Percentiles rank a stretch among this genome's conserved stretches.
Conservation (phyloP, 371 early-diverging fungal species). For the Dichotomocladium elegans region DNA sequence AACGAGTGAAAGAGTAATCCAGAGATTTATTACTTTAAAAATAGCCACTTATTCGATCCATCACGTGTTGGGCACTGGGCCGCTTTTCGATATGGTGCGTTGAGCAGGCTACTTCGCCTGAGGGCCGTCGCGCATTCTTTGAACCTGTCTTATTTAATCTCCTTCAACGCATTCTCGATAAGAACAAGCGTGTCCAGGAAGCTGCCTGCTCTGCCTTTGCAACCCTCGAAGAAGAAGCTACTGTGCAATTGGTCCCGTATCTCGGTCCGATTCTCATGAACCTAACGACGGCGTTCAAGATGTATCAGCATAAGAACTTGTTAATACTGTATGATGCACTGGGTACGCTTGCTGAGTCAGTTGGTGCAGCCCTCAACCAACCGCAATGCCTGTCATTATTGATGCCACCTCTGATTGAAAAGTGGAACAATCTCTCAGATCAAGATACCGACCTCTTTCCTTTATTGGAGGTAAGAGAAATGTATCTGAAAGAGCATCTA, state of each 20-base stretch:
- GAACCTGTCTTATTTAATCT: slow-evolving; percentile 80
- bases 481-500: not conserved
- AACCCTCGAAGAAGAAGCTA: slow-evolving; percentile 87
- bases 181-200: slow-evolving; percentile 93
- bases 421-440: slow-evolving; percentile 77
- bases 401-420: slow-evolving; percentile 82
- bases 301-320: slow-evolving; percentile 88
- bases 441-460: slow-evolving; percentile 87
- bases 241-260: slow-evolving; percentile 74
- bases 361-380: slow-evolving; percentile 75
- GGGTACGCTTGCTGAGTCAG: slow-evolving; percentile 90
- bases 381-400: slow-evolving; percentile 69
- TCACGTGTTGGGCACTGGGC: slow-evolving; percentile 95
- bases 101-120: slow-evolving; percentile 39
- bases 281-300: slow-evolving; percentile 71
- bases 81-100: slow-evolving; percentile 89
- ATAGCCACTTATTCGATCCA: slow-evolving; percentile 85
- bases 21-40: not conserved
- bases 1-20: not conserved
- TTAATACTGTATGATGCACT: slow-evolving; percentile 90
- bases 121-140: slow-evolving; percentile 69
- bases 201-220: slow-evolving; percentile 94
- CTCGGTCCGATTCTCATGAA: slow-evolving; percentile 76
- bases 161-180: slow-evolving; percentile 76
- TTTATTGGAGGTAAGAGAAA: slow-evolving; percentile 70